Conservation (phyloP, 345 rosid species). For the Eucalyptus guilfoylei region DNA sequence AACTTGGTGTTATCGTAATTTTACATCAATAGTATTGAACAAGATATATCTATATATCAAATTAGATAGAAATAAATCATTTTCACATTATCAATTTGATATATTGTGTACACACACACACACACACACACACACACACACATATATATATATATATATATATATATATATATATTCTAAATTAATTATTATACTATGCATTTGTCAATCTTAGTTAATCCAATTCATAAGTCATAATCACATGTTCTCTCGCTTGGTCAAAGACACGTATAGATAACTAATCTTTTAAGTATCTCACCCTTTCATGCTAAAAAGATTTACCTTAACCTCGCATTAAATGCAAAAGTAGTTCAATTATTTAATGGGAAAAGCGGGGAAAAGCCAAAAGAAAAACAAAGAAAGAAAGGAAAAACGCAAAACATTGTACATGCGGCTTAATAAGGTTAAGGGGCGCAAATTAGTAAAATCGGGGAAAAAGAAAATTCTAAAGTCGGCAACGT, state of each 20-base stretch:
- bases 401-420: background rate
- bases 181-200: too few relatives aligned
- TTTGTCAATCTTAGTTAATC: background rate
- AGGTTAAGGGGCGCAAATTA: too few relatives aligned
- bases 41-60: background rate
- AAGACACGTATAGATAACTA: rapidly evolving
- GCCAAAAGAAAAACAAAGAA: background rate
- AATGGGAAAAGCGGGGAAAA: background rate
- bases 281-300: background rate
- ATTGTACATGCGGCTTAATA: background rate
- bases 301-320: background rate
- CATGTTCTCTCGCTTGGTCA: too few relatives aligned
- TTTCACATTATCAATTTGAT: background rate
- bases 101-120: too few relatives aligned
- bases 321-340: background rate
- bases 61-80: too few relatives aligned
- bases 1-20: too few relatives aligned
- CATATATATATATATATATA: too few relatives aligned
- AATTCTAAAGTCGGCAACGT: background rate
- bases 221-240: too few relatives aligned
- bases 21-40: too few relatives aligned
- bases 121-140: too few relatives aligned
- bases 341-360: background rate
- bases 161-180: too few relatives aligned
- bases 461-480: background rate